phyloP scores from a whole-genome alignment of 768 basidiomycete species.

The Coprinellus aureogranulatus region DNA sequence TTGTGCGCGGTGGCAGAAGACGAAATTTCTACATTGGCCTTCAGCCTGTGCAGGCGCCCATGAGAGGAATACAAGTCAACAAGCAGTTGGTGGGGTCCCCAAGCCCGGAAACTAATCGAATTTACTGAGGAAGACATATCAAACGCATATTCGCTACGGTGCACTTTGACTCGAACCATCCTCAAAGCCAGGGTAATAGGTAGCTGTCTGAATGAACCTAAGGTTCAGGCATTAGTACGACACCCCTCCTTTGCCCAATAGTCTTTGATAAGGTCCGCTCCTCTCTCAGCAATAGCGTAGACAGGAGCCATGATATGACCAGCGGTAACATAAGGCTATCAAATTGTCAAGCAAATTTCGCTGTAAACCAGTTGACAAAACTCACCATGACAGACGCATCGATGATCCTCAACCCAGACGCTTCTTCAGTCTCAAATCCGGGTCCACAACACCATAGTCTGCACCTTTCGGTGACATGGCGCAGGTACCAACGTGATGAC shows the following conservation, averaged over 20 bases:
- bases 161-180: too few species aligned
- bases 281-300: slow-evolving; percentile 13
- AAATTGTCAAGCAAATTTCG: not conserved
- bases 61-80: too few species aligned
- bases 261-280: slow-evolving; percentile 7
- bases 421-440: slow-evolving; percentile 35
- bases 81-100: too few species aligned
- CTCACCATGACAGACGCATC: slow-evolving; percentile 36
- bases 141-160: too few species aligned
- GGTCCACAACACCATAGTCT: slow-evolving; percentile 33
- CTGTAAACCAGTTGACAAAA: not conserved
- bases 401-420: slow-evolving; percentile 34
- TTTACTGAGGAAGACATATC: too few species aligned
- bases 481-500: slow-evolving; percentile 32
- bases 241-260: not conserved
- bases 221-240: too few species aligned
- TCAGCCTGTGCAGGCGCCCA: too few species aligned
- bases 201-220: too few species aligned
- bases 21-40: too few species aligned
- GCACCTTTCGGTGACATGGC: slow-evolving; percentile 28
- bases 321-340: not conserved
- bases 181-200: not conserved
- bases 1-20: too few species aligned
- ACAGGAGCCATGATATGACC: slow-evolving; percentile 8
- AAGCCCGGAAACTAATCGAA: too few species aligned